phyloP scores from a whole-genome alignment of 441 rosid species.

The Lepidium campestre region DNA sequence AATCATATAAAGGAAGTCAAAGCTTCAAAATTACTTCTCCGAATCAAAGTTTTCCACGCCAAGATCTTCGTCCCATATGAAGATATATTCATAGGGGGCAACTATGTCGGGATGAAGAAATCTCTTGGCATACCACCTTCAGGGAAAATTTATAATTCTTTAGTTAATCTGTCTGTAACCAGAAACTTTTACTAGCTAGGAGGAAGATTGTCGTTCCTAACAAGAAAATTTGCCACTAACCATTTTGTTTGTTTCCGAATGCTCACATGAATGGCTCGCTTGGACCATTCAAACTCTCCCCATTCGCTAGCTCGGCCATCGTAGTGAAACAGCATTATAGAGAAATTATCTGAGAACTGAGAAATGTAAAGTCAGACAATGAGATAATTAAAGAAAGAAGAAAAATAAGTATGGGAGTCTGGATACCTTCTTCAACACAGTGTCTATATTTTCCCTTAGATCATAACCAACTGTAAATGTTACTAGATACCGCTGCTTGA shows the following conservation, averaged over 20 bases:
- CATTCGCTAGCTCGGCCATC: conserved; percentile 75
- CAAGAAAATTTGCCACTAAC: conserved; percentile 31
- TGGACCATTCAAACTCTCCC: conserved; percentile 87
- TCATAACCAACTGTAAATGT: conserved; percentile 84
- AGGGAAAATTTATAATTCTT: conserved; percentile 13
- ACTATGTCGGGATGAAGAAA: conserved; percentile 88
- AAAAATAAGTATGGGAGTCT: background rate
- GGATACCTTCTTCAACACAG: conserved; percentile 73
- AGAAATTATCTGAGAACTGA: conserved; percentile 87
- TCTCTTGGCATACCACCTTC: conserved; percentile 92
- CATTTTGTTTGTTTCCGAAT: conserved; percentile 80
- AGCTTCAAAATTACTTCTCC: conserved; percentile 44
- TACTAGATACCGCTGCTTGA: conserved; percentile 65
- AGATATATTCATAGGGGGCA: conserved; percentile 76
- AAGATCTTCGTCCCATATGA: conserved; percentile 96
- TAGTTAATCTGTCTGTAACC: background rate
- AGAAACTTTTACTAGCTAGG: conserved; percentile 3
- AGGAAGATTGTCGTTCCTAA: background rate
- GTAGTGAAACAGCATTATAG: conserved; percentile 80
- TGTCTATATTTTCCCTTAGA: conserved; percentile 66
- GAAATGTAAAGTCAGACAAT: background rate
- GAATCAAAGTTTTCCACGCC: conserved; percentile 78
- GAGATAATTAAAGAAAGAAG: background rate
- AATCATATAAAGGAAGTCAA: background rate
- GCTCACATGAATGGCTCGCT: conserved; percentile 76